A percentile compares a stretch with the other conserved stretches of the same genome.
These are phyloP conservation scores for Colletotrichum aenigma DNA, from an alignment of 2,329 filamentous ascomycete species.

Conservation along the genomic window DNA sequence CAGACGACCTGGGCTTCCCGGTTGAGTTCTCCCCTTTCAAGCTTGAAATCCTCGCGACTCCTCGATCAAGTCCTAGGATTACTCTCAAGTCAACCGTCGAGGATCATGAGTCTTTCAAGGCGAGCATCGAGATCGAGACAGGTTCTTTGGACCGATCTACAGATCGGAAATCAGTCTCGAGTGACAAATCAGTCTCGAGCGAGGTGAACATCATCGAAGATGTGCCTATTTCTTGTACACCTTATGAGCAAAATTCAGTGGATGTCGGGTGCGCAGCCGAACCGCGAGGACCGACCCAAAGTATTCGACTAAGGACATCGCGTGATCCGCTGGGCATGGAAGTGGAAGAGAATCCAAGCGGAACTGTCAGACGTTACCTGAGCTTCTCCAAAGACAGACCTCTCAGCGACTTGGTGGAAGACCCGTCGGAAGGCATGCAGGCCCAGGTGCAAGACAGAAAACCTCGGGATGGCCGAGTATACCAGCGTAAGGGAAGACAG, in stretches of 20 bases:
- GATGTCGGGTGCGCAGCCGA: not conserved
- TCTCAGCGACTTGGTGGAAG: not conserved
- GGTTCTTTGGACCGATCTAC: not conserved
- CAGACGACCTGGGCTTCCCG: conserved; percentile 1
- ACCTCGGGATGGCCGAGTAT: not conserved
- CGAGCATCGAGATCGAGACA: not conserved
- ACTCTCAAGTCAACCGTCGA: not conserved
- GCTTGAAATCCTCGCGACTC: conserved; percentile 10
- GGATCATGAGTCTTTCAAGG: conserved; percentile 5
- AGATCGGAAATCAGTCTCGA: not conserved
- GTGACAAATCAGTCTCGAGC: not conserved
- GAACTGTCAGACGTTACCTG: not conserved
- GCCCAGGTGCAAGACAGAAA: not conserved
- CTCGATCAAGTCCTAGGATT: conserved; percentile 1
- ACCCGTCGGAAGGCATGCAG: not conserved
- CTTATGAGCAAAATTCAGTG: not conserved
- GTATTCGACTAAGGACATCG: conserved; percentile 28
- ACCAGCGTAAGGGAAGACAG: not conserved
- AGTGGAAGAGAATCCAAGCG: not conserved
- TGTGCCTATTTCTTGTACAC: not conserved
- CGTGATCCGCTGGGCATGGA: not conserved
- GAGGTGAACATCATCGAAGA: not conserved
- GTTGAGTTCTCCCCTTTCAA: conserved; percentile 20
- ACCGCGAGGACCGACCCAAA: conserved; percentile 28
- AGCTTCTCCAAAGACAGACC: not conserved